Conservation (phyloP, 73 alveolate species). For the Urostyla sp. region DNA sequence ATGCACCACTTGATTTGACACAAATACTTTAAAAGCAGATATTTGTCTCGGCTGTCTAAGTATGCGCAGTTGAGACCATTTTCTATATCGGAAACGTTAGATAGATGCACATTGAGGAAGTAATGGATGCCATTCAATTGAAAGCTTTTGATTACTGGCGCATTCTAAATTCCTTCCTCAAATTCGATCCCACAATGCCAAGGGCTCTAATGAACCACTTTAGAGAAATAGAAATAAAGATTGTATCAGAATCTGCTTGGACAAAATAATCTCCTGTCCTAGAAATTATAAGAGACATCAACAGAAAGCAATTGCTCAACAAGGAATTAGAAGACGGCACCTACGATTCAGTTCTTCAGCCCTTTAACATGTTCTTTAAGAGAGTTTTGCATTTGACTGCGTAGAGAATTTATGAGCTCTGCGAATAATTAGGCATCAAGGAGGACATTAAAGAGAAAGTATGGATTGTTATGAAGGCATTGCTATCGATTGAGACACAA, state of each 20-base stretch:
- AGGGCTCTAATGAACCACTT: conserved; percentile 66
- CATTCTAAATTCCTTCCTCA: conserved; percentile 65
- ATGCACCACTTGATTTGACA: conserved; percentile 2
- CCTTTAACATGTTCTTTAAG: conserved; percentile 70
- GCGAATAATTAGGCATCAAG: conserved; percentile 24
- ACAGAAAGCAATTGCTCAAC: neutral
- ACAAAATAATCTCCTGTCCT: conserved; percentile 58
- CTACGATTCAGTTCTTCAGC: conserved; percentile 55
- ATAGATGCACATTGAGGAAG: conserved; percentile 11
- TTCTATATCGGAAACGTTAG: conserved; percentile 29
- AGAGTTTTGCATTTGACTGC: conserved; percentile 74
- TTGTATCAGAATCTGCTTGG: conserved; percentile 78
- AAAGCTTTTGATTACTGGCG: conserved; percentile 77
- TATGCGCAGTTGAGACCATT: conserved; percentile 64
- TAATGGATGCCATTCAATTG: conserved; percentile 50
- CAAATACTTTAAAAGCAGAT: conserved; percentile 16
- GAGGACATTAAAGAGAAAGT: conserved; percentile 64
- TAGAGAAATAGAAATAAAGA: conserved; percentile 73
- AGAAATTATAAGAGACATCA: conserved; percentile 42
- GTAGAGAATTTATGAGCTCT: conserved; percentile 50
- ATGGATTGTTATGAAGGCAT: conserved; percentile 71
- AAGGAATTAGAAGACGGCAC: conserved; percentile 8
- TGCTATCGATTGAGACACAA: conserved; percentile 57
- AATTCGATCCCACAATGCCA: conserved; percentile 77
- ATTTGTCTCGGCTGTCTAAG: conserved; percentile 54